These are phyloP conservation scores for Trametes punicea DNA, from an alignment of 768 basidiomycete species.

Conservation along the genomic window DNA sequence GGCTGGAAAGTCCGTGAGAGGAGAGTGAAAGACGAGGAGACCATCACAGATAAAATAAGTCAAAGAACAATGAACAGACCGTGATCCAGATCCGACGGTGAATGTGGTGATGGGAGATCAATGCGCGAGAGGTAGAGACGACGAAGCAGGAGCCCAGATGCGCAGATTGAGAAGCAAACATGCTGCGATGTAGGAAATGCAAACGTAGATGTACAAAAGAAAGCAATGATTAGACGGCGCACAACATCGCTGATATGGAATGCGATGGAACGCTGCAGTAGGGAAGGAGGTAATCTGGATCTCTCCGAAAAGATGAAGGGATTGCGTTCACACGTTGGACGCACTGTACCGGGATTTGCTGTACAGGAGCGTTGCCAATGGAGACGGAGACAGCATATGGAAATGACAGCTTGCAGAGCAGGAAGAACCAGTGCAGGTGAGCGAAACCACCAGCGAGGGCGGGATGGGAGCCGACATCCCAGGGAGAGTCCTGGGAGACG, in stretches of 20 bases:
- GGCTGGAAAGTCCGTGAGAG: neutral
- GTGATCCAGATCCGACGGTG: conserved; percentile 9
- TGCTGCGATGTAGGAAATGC: neutral
- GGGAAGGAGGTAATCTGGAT: neutral
- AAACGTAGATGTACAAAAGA: too few species aligned
- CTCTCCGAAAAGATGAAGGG: neutral
- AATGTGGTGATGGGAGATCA: neutral
- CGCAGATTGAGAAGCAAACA: conserved; percentile 1
- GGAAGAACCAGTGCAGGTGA: neutral
- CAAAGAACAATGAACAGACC: neutral
- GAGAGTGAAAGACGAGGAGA: neutral
- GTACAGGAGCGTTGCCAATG: neutral
- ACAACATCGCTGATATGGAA: conserved; percentile 2
- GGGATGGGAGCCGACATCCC: too few species aligned
- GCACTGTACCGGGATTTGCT: too few species aligned
- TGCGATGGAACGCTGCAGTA: conserved; percentile 5
- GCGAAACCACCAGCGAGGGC: too few species aligned
- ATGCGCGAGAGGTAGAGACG: neutral
- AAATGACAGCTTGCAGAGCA: conserved; percentile 4
- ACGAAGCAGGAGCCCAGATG: neutral
- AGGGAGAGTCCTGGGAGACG: too few species aligned
- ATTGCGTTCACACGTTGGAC: too few species aligned
- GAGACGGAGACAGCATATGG: neutral
- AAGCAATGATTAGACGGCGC: conserved; percentile 3
- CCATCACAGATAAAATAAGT: neutral